Evolutionary conservation across 768 basidiomycete genomes (phyloP).

Genomic region (Hygrophorus russula): DNA sequence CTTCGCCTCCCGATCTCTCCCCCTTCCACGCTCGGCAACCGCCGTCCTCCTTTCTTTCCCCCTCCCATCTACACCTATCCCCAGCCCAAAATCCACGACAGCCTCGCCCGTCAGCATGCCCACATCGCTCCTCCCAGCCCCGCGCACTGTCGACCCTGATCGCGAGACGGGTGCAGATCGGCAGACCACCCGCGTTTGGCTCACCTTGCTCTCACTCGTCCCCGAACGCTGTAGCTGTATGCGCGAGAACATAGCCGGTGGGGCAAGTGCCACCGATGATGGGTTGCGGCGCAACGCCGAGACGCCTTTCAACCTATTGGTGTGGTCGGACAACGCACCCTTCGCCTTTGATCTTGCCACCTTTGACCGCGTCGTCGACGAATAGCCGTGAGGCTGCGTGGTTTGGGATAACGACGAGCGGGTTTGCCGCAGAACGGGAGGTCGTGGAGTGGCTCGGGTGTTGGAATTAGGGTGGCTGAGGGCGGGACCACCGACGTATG

Average conservation of each 20-base stretch:
- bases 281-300: slow-evolving; percentile 6
- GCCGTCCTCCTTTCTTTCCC: slow-evolving; percentile 11
- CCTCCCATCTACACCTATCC: slow-evolving; percentile 7
- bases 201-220: slow-evolving; percentile 30
- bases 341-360: neutral
- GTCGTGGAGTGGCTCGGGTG: too few relatives aligned
- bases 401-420: neutral
- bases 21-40: slow-evolving; percentile 10
- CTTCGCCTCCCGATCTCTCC: slow-evolving; percentile 16
- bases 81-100: neutral
- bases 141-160: slow-evolving; percentile 31
- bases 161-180: slow-evolving; percentile 62
- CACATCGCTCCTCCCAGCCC: slow-evolving; percentile 11
- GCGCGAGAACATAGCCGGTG: slow-evolving; percentile 26
- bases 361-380: slow-evolving; percentile 8
- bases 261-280: slow-evolving; percentile 13
- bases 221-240: slow-evolving; percentile 24
- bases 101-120: neutral
- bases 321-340: slow-evolving; percentile 19
- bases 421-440: neutral
- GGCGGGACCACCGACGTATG: slow-evolving; percentile 32
- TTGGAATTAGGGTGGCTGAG: too few relatives aligned
- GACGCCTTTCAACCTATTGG: slow-evolving; percentile 12
- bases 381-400: slow-evolving; percentile 5
- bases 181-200: slow-evolving; percentile 49